Evolutionary conservation across 805 yeast genomes (phyloP).

Genomic region (Yamadazyma tumulicola): DNA sequence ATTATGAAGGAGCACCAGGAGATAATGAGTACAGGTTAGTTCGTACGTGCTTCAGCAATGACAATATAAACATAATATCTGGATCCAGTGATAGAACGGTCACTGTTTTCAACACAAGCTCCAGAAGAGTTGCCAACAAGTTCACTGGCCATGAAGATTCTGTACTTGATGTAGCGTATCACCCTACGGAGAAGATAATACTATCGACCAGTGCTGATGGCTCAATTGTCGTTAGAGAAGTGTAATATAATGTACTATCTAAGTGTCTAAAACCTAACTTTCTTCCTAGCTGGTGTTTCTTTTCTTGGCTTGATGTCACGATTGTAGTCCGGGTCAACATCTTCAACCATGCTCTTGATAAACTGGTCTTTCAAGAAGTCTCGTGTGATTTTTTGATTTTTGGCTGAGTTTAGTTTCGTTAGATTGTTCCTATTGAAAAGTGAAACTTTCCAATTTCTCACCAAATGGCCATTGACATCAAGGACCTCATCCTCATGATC

Average conservation of each 20-base stretch:
- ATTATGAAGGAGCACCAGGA: slow-evolving; percentile 57
- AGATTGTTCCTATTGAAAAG: slow-evolving; percentile 31
- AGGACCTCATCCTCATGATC: slow-evolving; percentile 10
- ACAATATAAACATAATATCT: slow-evolving; percentile 41
- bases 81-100: slow-evolving; percentile 63
- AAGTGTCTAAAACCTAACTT: slow-evolving; percentile 15
- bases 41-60: slow-evolving; percentile 45
- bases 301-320: slow-evolving; percentile 3
- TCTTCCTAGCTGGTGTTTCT: slow-evolving; percentile 12
- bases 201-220: slow-evolving; percentile 57
- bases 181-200: slow-evolving; percentile 39
- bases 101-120: slow-evolving; percentile 57
- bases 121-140: slow-evolving; percentile 46
- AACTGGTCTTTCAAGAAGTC: slow-evolving; percentile 18
- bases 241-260: slow-evolving; percentile 10
- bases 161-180: slow-evolving; percentile 58
- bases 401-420: slow-evolving; percentile 20
- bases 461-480: not conserved
- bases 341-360: slow-evolving; percentile 13
- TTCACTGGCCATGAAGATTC: slow-evolving; percentile 60
- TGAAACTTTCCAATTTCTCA: slow-evolving; percentile 24
- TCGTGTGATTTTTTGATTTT: slow-evolving; percentile 19
- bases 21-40: slow-evolving; percentile 47
- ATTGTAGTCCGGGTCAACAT: slow-evolving; percentile 5
- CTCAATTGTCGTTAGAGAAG: slow-evolving; percentile 46